These are phyloP conservation scores for Biscogniauxia sp. DNA, from an alignment of 2,329 filamentous ascomycete genomes.

Conservation along the genomic window DNA sequence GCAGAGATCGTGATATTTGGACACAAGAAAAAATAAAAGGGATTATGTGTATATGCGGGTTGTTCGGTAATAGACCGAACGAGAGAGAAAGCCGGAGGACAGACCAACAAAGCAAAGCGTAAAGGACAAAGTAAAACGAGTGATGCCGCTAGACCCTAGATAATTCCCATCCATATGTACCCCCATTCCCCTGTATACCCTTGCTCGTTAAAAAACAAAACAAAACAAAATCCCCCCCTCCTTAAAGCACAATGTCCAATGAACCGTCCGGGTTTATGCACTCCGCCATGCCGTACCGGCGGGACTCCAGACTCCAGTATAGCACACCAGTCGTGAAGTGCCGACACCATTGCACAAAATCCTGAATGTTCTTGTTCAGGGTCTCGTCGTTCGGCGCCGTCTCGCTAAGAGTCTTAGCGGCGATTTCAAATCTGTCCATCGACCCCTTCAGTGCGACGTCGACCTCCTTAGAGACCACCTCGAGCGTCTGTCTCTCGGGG, in stretches of 20 bases:
- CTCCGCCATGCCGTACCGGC: slow-evolving; percentile 28
- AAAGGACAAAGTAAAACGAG: not conserved
- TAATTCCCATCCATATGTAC: not conserved
- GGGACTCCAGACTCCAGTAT: slow-evolving; percentile 28
- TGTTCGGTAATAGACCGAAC: not conserved
- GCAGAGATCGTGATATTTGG: not conserved
- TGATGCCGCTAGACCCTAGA: not conserved
- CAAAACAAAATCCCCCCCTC: not conserved
- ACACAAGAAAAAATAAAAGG: too few species aligned
- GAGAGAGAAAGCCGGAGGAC: not conserved
- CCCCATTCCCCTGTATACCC: not conserved
- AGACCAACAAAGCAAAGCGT: not conserved
- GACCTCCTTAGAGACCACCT: slow-evolving; percentile 18
- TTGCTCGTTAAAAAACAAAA: not conserved
- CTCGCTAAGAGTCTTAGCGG: slow-evolving; percentile 15
- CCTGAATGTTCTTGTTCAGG: slow-evolving; percentile 19
- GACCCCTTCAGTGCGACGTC: slow-evolving; percentile 16
- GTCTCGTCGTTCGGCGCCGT: slow-evolving; percentile 14
- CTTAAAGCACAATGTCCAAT: slow-evolving; percentile 24
- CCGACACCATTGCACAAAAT: slow-evolving; percentile 27
- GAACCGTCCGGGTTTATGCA: slow-evolving; percentile 25
- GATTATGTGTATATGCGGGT: not conserved
- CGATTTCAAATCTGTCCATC: slow-evolving; percentile 23
- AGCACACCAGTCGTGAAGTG: slow-evolving; percentile 29
- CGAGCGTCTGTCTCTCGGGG: slow-evolving; percentile 15